Evolutionary conservation across 768 basidiomycete species (phyloP).

Genomic region (Leccinum sublutescens): DNA sequence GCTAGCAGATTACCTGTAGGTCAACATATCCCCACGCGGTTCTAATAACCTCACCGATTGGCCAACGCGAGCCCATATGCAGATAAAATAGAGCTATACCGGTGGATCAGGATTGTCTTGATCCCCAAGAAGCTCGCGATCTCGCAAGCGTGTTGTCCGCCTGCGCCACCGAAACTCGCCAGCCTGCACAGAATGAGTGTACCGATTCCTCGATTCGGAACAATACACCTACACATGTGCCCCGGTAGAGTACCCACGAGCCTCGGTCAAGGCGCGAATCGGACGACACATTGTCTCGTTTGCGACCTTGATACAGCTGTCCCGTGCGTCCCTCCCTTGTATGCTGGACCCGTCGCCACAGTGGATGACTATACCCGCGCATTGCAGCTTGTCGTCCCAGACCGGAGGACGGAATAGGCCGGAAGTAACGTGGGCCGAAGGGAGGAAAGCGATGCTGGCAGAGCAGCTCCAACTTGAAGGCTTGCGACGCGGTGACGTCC

Average conservation of each 20-base stretch:
- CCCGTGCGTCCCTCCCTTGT: neutral
- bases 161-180: constrained; percentile 87
- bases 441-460: constrained; percentile 57
- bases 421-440: constrained; percentile 73
- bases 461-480: constrained; percentile 28
- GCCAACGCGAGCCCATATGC: constrained; percentile 94
- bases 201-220: neutral
- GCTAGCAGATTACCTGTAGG: constrained; percentile 36
- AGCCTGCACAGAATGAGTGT: constrained; percentile 42
- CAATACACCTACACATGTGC: constrained; percentile 56
- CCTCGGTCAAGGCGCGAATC: constrained; percentile 88
- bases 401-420: constrained; percentile 54
- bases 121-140: constrained; percentile 86
- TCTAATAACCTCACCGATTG: constrained; percentile 48
- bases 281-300: constrained; percentile 97
- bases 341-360: too few species aligned
- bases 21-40: neutral
- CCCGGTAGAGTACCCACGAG: constrained; percentile 77
- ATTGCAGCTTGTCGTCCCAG: constrained; percentile 6
- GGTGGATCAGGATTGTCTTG: constrained; percentile 82
- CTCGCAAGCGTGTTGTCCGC: constrained; percentile 92
- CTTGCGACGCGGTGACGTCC: constrained; percentile 31
- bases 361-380: too few species aligned
- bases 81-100: constrained; percentile 89
- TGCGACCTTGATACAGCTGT: constrained; percentile 90